Conservation (phyloP, 805 yeast species). For the Candida michaelii region DNA sequence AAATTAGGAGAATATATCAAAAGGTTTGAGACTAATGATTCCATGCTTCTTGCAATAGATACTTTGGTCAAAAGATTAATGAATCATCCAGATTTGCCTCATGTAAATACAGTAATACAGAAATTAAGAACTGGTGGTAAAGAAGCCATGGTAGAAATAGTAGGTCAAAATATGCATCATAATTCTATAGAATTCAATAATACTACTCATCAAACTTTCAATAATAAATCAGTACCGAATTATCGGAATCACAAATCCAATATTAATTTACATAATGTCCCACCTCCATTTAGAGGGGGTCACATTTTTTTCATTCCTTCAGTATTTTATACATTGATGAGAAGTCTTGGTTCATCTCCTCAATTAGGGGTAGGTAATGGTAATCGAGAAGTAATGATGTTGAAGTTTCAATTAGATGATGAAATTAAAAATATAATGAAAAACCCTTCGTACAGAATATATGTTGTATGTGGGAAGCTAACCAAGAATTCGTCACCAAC, state of each 20-base stretch:
- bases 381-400: slow-evolving; percentile 17
- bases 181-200: no score
- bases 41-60: not conserved
- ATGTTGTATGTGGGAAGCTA: not conserved
- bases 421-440: not conserved
- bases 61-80: not conserved
- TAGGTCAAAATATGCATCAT: not conserved
- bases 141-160: slow-evolving; percentile 22
- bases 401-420: slow-evolving; percentile 32
- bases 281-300: slow-evolving; percentile 2
- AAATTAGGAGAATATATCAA: not conserved
- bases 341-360: slow-evolving; percentile 50
- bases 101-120: slow-evolving; percentile 41
- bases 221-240: slow-evolving; percentile 3
- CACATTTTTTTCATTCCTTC: slow-evolving; percentile 42
- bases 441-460: not conserved
- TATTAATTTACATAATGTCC: slow-evolving; percentile 5
- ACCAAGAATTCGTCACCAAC: not conserved
- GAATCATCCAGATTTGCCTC: slow-evolving; percentile 1
- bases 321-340: slow-evolving; percentile 54
- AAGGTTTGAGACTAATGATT: not conserved
- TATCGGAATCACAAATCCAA: slow-evolving; percentile 12
- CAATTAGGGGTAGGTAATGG: slow-evolving; percentile 37
- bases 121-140: not conserved
- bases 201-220: no score